Percentiles rank a stretch among this genome's conserved stretches.
Evolutionary conservation across 2,329 filamentous ascomycete genomes (phyloP).

Genomic region (Ceratocystis huliohia): DNA sequence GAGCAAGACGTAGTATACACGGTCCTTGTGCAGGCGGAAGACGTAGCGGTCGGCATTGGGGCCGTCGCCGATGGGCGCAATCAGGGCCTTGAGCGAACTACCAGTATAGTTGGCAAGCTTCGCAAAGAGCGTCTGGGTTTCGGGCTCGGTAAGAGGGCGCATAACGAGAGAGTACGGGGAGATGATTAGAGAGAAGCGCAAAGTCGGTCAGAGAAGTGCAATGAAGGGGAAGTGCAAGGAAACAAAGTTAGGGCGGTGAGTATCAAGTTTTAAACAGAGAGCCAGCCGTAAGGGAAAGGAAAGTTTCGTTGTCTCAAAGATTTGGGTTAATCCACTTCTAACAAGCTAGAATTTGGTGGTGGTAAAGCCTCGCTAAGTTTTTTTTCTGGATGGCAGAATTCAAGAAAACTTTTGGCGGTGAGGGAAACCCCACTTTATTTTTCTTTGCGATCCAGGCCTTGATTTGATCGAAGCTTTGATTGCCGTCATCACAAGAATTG

Average conservation of each 20-base stretch:
- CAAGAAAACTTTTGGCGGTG: slow-evolving; percentile 26
- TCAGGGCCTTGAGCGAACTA: slow-evolving; percentile 71
- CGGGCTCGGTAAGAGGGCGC: slow-evolving; percentile 67
- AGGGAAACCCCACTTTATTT: slow-evolving; percentile 19
- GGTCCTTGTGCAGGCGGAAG: slow-evolving; percentile 68
- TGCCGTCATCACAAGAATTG: background rate
- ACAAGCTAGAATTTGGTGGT: slow-evolving; percentile 12
- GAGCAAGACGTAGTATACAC: slow-evolving; percentile 85
- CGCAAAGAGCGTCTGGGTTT: slow-evolving; percentile 71
- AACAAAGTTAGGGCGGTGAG: background rate
- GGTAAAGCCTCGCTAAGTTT: slow-evolving; percentile 14
- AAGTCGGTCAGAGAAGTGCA: background rate
- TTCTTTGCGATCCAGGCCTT: slow-evolving; percentile 17
- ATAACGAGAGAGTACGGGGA: slow-evolving; percentile 36
- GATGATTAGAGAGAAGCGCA: slow-evolving; percentile 11
- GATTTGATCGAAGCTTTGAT: background rate
- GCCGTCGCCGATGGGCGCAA: slow-evolving; percentile 56
- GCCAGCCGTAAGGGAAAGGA: background rate
- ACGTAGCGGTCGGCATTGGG: slow-evolving; percentile 65
- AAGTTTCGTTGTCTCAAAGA: slow-evolving; percentile 7
- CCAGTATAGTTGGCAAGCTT: slow-evolving; percentile 94
- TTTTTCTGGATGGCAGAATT: slow-evolving; percentile 23
- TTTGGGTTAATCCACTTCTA: slow-evolving; percentile 13
- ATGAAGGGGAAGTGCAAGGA: background rate
- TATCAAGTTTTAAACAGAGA: slow-evolving; percentile 8